A percentile compares a stretch with the other conserved stretches of the same genome.
phyloP scores from a whole-genome alignment of 2,329 filamentous ascomycete species.

The Cercospora citrullina region DNA sequence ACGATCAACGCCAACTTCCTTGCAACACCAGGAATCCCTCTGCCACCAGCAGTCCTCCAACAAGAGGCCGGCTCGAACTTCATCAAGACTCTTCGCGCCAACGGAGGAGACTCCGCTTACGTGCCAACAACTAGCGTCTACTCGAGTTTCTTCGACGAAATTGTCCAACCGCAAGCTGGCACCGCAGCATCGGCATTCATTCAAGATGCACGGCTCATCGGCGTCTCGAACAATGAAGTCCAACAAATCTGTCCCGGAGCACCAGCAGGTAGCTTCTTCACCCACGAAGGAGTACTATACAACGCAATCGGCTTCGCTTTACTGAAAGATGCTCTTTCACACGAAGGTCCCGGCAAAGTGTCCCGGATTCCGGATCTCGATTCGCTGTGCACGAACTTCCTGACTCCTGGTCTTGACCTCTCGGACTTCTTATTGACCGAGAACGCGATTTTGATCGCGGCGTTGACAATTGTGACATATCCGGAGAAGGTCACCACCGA shows the following conservation, averaged over 20 bases:
- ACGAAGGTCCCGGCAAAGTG: constrained; percentile 49
- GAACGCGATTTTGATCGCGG: constrained; percentile 45
- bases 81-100: background rate
- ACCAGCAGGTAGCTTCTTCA: constrained; percentile 50
- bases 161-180: constrained; percentile 54
- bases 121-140: constrained; percentile 46
- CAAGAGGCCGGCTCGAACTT: background rate
- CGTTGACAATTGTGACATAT: constrained; percentile 40
- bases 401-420: constrained; percentile 45
- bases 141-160: constrained; percentile 50
- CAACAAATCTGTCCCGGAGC: constrained; percentile 44
- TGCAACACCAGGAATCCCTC: background rate
- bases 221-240: constrained; percentile 53
- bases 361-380: constrained; percentile 42
- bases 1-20: background rate
- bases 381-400: constrained; percentile 43
- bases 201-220: constrained; percentile 46
- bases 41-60: background rate
- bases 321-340: constrained; percentile 50
- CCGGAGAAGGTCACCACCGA: constrained; percentile 41
- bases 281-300: constrained; percentile 54
- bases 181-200: constrained; percentile 49
- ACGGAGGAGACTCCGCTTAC: background rate
- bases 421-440: constrained; percentile 51
- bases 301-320: constrained; percentile 51